Evolutionary conservation across 495 filamentous ascomycete genomes (phyloP), one percentile per base, ranked within the genome.

Genomic region (Bryoglossum gracile): DNA sequence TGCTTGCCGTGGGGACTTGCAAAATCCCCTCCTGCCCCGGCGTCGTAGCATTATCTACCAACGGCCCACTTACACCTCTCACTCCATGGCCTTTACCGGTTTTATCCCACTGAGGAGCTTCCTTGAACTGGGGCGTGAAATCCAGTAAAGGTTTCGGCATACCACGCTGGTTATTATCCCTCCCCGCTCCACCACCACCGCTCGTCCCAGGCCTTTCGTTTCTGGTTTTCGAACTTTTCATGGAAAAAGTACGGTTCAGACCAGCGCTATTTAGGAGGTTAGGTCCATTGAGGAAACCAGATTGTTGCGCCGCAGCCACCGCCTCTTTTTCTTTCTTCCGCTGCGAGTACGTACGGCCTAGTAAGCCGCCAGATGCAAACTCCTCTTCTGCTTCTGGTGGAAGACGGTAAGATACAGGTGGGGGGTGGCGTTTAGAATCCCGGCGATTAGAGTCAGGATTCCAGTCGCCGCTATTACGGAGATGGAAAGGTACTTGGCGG

Each of bases 121-220:
- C 86, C 36, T 75, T 72, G 59, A 84, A 87, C n/a, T 72, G 68
- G 0, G 87, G 83, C 0, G 80, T 86, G 16, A 92, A 72, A 55
- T 89, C 85, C 10, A 95, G 69, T 0, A 94, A 72, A 1, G 89
- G 84, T 56, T 77, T 82, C 9, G 70, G 71, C 48, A 59, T 67
- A 28, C 62, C 24, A 68, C 22, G 57, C 50, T 0, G 61, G 53
- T 5, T 63, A 62, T 16, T 53, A 65, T 33, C n/a, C 22, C 40
- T 9, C 8, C 48, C 37, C 17, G 8, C 23, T 5, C 56, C 49
- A 13, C 48, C n/a, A 4, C 33, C 47, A 18, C 49, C 43, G 33
- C 53, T 53, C 48, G 41, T 53, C 4, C 26, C 46, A 22, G 50
- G 44, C 18, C 43, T 42, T 30, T 49, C 34, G 3, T 45, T 43